phyloP scores from a whole-genome alignment of 2,329 filamentous ascomycete species.

The Monascus ruber region DNA sequence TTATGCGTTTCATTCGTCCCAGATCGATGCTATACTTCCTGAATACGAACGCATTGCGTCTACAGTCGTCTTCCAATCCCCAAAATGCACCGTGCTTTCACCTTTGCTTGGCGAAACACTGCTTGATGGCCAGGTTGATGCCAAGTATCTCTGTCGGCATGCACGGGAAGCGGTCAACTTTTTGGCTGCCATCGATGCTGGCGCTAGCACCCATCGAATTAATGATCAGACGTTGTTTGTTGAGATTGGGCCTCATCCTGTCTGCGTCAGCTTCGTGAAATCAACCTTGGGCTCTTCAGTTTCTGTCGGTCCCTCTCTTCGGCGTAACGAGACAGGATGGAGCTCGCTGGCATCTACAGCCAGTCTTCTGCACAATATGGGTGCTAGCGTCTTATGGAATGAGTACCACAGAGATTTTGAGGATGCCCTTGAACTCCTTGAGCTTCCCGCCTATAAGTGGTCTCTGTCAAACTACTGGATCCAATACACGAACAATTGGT shows the following conservation, averaged over 20 bases:
- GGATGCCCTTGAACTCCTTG: slow-evolving; percentile 45
- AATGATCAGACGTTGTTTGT: slow-evolving; percentile 59
- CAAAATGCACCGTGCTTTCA: slow-evolving; percentile 54
- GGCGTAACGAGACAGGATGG: slow-evolving; percentile 52
- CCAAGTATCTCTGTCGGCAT: slow-evolving; percentile 53
- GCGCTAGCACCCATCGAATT: slow-evolving; percentile 47
- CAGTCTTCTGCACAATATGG: slow-evolving; percentile 49
- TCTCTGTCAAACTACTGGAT: slow-evolving; percentile 65
- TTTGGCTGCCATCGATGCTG: slow-evolving; percentile 48
- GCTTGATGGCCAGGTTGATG: slow-evolving; percentile 41
- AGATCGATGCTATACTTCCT: slow-evolving; percentile 9
- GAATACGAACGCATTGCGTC: slow-evolving; percentile 5
- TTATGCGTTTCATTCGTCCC: slow-evolving; percentile 39
- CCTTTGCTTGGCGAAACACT: slow-evolving; percentile 50
- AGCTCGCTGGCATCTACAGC: slow-evolving; percentile 51
- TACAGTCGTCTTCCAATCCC: slow-evolving; percentile 45
- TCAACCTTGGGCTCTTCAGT: slow-evolving; percentile 46
- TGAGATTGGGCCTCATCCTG: slow-evolving; percentile 63
- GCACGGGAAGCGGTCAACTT: slow-evolving; percentile 61
- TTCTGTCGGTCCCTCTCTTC: slow-evolving; percentile 49
- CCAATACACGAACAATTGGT: slow-evolving; percentile 61
- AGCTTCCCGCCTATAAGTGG: slow-evolving; percentile 57
- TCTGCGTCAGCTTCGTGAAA: slow-evolving; percentile 58
- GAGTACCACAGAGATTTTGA: slow-evolving; percentile 57
- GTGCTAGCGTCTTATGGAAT: slow-evolving; percentile 56